Evolutionary conservation across 306 rosid genomes (phyloP).

Genomic region (Casuarina equisetifolia): DNA sequence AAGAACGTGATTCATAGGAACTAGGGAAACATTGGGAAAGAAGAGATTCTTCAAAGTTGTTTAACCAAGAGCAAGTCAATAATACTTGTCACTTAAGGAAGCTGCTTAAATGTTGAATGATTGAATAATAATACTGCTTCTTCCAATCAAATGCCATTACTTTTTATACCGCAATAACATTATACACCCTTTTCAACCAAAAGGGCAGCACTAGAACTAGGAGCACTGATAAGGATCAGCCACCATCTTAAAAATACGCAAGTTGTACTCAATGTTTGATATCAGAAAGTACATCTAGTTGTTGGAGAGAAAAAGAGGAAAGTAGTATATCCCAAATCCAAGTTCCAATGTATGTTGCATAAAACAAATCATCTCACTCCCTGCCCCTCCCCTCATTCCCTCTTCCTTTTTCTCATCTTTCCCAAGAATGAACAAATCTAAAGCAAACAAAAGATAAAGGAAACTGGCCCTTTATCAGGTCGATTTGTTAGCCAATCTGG

Average conservation of each 20-base stretch:
- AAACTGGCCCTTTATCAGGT: conserved; percentile 1
- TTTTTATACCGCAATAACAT: background rate
- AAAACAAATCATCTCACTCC: background rate
- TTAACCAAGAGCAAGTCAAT: background rate
- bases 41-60: background rate
- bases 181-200: background rate
- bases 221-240: background rate
- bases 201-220: background rate
- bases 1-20: background rate
- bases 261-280: background rate
- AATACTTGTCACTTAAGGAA: background rate
- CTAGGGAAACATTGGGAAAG: background rate
- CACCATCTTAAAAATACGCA: background rate
- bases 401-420: too few relatives aligned
- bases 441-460: background rate
- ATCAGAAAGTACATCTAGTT: background rate
- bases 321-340: background rate
- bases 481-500: background rate
- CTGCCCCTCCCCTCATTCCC: too few relatives aligned
- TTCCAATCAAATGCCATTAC: background rate
- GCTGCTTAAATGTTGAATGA: background rate
- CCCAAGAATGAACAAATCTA: background rate
- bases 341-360: background rate
- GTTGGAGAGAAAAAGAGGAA: background rate
- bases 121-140: background rate